A percentile compares a stretch with the other conserved stretches of the same genome.
phyloP scores from a whole-genome alignment of 805 yeast genomes.

The Metschnikowia arizonensis region DNA sequence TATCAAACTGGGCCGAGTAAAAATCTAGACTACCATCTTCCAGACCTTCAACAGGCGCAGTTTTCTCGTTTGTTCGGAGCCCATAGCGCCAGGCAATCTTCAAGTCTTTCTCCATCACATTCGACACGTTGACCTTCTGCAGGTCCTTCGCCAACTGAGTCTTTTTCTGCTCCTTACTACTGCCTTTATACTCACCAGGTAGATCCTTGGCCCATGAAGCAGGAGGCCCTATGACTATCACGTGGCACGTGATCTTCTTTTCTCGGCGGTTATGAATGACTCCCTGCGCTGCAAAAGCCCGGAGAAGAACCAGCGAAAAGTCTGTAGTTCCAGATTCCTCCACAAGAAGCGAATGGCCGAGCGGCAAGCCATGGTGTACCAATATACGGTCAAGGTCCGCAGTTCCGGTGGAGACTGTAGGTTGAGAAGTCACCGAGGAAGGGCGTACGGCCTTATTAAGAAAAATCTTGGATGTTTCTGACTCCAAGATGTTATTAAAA shows the following conservation, averaged over 20 bases:
- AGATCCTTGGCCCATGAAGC: conserved; percentile 61
- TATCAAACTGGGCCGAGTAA: conserved; percentile 68
- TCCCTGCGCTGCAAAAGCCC: conserved; percentile 76
- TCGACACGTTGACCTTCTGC: conserved; percentile 63
- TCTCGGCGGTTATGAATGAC: conserved; percentile 56
- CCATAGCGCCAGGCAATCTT: conserved; percentile 96
- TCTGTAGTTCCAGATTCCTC: conserved; percentile 90
- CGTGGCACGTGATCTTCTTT: conserved; percentile 45
- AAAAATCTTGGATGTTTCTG: neutral
- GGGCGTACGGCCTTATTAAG: conserved; percentile 48
- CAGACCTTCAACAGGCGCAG: conserved; percentile 10
- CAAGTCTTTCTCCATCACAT: conserved; percentile 56
- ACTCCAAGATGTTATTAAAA: neutral
- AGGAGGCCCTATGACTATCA: conserved; percentile 58
- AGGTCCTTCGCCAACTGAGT: conserved; percentile 54
- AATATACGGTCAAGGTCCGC: conserved; percentile 69
- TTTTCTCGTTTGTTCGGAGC: conserved; percentile 15
- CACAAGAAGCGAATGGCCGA: conserved; percentile 64
- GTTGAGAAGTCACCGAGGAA: conserved; percentile 68
- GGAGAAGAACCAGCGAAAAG: conserved; percentile 65
- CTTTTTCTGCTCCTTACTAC: conserved; percentile 61
- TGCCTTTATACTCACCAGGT: conserved; percentile 75
- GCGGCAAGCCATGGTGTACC: conserved; percentile 81
- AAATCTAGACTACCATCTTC: conserved; percentile 39
- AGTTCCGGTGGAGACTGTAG: conserved; percentile 78